Conservation (phyloP, 495 filamentous ascomycete species). For the Darksidea phi region DNA sequence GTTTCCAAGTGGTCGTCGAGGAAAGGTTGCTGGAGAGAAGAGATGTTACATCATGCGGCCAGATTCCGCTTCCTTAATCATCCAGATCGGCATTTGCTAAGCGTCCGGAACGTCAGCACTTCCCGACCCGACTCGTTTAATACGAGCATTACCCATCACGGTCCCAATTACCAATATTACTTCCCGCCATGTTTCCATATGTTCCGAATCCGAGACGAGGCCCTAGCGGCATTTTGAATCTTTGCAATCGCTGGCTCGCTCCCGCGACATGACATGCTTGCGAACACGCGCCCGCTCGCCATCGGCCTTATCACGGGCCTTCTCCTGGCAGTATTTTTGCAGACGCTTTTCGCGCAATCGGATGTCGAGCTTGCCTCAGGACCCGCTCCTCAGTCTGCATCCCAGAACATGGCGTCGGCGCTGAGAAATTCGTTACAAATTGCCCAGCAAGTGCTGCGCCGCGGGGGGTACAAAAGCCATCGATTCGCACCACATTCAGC, state of each 20-base stretch:
- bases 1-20: not conserved
- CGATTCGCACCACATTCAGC: not conserved
- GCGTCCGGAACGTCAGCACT: too few relatives aligned
- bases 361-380: not conserved
- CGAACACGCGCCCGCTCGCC: constrained; percentile 2
- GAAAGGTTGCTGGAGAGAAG: too few relatives aligned
- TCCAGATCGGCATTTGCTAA: too few relatives aligned
- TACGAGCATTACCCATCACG: too few relatives aligned
- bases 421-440: constrained; percentile 32
- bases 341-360: not conserved
- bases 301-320: constrained; percentile 21
- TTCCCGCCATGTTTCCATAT: too few relatives aligned
- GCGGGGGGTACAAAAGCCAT: constrained; percentile 24
- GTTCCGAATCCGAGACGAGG: too few relatives aligned
- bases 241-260: not conserved
- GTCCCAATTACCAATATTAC: too few relatives aligned
- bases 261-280: constrained; percentile 20
- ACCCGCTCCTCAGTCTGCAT: not conserved
- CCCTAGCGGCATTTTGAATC: not conserved
- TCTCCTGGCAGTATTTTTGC: constrained; percentile 10
- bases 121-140: too few relatives aligned
- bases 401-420: constrained; percentile 2
- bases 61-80: too few relatives aligned
- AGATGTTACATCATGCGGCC: too few relatives aligned
- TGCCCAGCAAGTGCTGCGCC: not conserved